These are phyloP conservation scores for Salix brachista DNA, from an alignment of 345 rosid genomes.

Conservation along the genomic window DNA sequence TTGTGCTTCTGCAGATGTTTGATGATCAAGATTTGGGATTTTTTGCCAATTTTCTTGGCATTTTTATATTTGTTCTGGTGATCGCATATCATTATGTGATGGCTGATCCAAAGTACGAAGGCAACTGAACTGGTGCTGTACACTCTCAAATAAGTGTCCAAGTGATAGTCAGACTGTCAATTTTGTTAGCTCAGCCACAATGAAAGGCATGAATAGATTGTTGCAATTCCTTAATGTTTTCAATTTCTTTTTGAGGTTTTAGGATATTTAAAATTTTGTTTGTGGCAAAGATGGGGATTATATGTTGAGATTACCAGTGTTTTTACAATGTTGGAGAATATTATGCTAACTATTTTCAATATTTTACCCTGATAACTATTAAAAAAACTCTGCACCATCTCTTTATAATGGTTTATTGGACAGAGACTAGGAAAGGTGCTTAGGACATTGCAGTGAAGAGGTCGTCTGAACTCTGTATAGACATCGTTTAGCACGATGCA, in stretches of 20 bases:
- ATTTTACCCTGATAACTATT: background rate
- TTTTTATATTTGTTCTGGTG: conserved; percentile 64
- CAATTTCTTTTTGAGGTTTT: background rate
- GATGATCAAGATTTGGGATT: conserved; percentile 77
- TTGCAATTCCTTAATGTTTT: background rate
- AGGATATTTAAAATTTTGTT: background rate
- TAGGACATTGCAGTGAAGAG: background rate
- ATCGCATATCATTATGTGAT: conserved; percentile 78
- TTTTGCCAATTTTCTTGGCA: conserved; percentile 73
- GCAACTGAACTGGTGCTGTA: conserved; percentile 30
- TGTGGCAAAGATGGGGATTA: background rate
- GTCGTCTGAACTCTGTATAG: too few relatives aligned
- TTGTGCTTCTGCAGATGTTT: conserved; percentile 62
- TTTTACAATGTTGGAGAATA: background rate
- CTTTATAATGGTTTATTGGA: background rate
- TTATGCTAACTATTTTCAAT: background rate
- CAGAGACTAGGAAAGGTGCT: background rate
- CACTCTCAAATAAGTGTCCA: background rate
- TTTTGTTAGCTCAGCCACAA: background rate
- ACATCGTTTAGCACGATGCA: too few relatives aligned
- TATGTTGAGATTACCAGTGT: too few relatives aligned
- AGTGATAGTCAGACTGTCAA: conserved; percentile 1
- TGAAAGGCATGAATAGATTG: background rate
- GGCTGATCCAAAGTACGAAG: conserved; percentile 85
- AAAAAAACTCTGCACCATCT: background rate